Base-by-base conservation (phyloP, 108 stramenopile species). In the Cyclotella baltica region DNA sequence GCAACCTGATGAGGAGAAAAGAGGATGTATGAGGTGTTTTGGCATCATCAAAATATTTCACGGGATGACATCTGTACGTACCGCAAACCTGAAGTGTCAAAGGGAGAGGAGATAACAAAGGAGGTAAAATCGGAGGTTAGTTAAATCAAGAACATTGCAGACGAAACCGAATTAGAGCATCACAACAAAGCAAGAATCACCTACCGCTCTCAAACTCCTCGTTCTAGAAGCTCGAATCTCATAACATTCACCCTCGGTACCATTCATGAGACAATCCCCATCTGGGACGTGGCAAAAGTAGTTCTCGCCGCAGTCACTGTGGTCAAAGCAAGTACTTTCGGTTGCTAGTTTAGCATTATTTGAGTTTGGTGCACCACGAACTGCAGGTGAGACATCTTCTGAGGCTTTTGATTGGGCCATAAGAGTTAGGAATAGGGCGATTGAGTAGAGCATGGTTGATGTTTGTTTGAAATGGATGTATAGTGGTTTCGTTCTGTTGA, bases 141-240 rank as follows among this genome's bases (percentile, higher is more conserved):
- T 52, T 16, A 20, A 4, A n/a, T 22, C 15, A 20, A 11, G 4
- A n/a, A 4, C 51, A 16, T 20, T 52, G 15, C n/a, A n/a, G n/a
- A n/a, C n/a, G n/a, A n/a, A n/a, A n/a, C n/a, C n/a, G n/a, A 4
- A 20, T 22, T 52, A 16, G 15, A 8, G 1, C 11, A 25, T 6
- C 23, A 62, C 19, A 33, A 35, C 10, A 33, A 19, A n/a, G n/a
- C n/a, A 15, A 62, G 18, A 62, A 2, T 62, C 16, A 62, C 59
- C 1, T 35, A 62, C 59, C n/a, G 19, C 16, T 15, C 33, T n/a
- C 33, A 62, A 25, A 18, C 34, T 36, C 31, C 34, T 62, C 31
- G 59, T 62, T 62, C 34, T 3, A 62, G 59, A 15, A 2, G 34
- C 31, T 15, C 59, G 59, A 6, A 62, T 62, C 27, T 62, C 34